A percentile compares a stretch with the other conserved stretches of the same genome.
These are phyloP conservation scores for Chrysoporthe deuterocubensis DNA, from an alignment of 2,329 filamentous ascomycete species.

Conservation along the genomic window DNA sequence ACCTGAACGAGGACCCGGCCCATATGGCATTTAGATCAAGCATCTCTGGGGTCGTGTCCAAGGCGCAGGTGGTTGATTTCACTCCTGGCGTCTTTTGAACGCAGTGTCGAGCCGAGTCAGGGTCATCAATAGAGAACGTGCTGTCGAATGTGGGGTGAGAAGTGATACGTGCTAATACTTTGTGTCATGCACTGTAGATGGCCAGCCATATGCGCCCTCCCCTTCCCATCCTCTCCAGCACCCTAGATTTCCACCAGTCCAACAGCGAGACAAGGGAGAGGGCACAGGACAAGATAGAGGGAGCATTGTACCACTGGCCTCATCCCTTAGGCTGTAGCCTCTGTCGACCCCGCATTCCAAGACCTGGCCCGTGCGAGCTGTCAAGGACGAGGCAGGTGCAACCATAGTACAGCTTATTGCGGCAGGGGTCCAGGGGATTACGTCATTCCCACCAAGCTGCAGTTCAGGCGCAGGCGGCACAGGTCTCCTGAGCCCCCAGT, in stretches of 20 bases:
- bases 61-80: conserved; percentile 65
- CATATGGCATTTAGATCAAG: conserved; percentile 64
- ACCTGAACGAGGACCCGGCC: conserved; percentile 65
- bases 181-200: no score
- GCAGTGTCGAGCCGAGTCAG: background rate
- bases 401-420: background rate
- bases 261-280: background rate
- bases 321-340: background rate
- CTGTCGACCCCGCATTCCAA: background rate
- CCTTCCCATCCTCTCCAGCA: no score
- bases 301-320: background rate
- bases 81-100: conserved; percentile 46
- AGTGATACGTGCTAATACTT: no score
- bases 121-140: no score
- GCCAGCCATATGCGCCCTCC: no score
- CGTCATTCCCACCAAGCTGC: background rate
- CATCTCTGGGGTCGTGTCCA: conserved; percentile 51
- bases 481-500: background rate
- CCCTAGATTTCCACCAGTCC: background rate
- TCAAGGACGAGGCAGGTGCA: background rate
- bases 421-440: conserved; percentile 1
- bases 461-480: background rate
- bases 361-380: background rate
- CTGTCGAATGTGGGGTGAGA: background rate
- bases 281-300: background rate